Conservation (phyloP, 495 filamentous ascomycete species). For the Penicillium turbatum region DNA sequence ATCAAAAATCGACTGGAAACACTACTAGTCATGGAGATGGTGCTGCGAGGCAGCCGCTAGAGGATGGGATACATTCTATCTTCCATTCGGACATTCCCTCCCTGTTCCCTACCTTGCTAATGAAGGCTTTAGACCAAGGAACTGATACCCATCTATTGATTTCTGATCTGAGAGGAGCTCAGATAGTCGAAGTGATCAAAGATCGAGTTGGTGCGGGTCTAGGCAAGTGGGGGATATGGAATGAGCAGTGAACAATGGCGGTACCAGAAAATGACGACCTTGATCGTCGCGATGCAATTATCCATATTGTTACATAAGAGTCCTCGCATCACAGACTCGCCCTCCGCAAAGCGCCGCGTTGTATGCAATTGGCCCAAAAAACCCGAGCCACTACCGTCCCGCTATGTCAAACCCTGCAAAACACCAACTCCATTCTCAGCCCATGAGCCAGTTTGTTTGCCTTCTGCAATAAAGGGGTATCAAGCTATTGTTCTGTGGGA, state of each 20-base stretch:
- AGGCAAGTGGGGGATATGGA: conserved; percentile 42
- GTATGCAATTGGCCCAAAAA: conserved; percentile 6
- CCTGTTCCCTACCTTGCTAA: conserved; percentile 35
- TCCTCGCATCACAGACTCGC: conserved; percentile 10
- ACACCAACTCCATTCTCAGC: conserved; percentile 35
- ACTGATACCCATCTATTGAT: conserved; percentile 41
- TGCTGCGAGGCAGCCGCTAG: conserved; percentile 4
- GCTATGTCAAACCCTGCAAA: conserved; percentile 10
- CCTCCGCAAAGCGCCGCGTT: conserved; percentile 20
- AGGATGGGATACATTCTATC: conserved; percentile 33
- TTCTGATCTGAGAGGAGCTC: conserved; percentile 22
- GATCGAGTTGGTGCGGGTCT: conserved; percentile 34
- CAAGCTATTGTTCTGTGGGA: conserved; percentile 19
- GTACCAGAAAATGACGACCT: background rate
- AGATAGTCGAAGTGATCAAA: conserved; percentile 42
- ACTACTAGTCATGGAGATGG: background rate
- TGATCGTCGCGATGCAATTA: conserved; percentile 11
- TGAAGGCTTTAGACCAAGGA: conserved; percentile 40
- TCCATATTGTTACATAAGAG: conserved; percentile 17
- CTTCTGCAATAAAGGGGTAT: conserved; percentile 31
- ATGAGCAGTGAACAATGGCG: background rate
- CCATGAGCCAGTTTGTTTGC: conserved; percentile 17
- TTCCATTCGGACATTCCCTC: conserved; percentile 22
- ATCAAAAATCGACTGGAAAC: background rate
- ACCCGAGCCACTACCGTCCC: conserved; percentile 5